A percentile compares a stretch with the other conserved stretches of the same genome.
phyloP scores from a whole-genome alignment of 1,284 basidiomycete species.

The Cutaneotrichosporon sp. region DNA sequence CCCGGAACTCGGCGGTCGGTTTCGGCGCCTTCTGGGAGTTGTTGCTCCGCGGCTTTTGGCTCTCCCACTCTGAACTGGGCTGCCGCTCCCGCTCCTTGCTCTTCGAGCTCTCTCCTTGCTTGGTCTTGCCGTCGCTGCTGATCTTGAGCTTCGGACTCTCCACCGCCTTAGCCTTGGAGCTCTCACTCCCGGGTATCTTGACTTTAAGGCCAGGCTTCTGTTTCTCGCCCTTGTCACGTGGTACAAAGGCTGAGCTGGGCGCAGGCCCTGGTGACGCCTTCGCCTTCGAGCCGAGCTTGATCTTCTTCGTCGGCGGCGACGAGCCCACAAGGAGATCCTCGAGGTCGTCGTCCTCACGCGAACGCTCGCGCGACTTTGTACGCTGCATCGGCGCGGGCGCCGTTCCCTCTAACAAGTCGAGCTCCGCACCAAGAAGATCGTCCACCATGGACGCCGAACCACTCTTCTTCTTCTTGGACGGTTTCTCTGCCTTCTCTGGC shows the following conservation, averaged over 20 bases:
- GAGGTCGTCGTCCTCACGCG: slow-evolving; percentile 15
- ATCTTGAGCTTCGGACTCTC: background rate
- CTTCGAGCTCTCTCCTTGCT: background rate
- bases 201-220: background rate
- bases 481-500: no score
- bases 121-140: no score
- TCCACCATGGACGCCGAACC: slow-evolving; percentile 24
- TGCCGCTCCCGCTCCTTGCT: background rate
- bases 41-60: background rate
- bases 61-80: background rate
- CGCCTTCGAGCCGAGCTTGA: slow-evolving; percentile 23
- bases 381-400: background rate
- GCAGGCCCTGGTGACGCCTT: background rate
- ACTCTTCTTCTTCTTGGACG: slow-evolving; percentile 8
- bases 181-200: background rate
- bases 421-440: slow-evolving; percentile 43
- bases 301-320: slow-evolving; percentile 29
- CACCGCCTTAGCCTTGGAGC: background rate
- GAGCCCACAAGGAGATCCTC: slow-evolving; percentile 30
- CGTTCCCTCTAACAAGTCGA: slow-evolving; percentile 39
- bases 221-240: slow-evolving; percentile 1
- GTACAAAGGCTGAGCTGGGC: background rate
- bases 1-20: background rate
- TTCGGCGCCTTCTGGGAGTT: background rate
- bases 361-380: background rate